phyloP scores from a whole-genome alignment of 2,329 filamentous ascomycete genomes.

The Alternaria postmessia region DNA sequence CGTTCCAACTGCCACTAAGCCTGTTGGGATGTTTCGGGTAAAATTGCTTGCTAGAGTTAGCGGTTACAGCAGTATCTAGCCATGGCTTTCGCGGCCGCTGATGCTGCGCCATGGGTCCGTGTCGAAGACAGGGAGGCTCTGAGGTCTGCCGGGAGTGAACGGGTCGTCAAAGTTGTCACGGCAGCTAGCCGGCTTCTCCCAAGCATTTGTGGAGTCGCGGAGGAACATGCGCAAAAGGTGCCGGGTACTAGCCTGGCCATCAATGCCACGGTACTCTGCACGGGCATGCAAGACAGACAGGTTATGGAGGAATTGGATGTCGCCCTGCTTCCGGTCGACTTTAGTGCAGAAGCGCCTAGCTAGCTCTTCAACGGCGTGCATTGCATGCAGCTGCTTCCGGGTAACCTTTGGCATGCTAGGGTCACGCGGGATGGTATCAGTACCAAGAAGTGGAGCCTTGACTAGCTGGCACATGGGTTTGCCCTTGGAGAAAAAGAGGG shows the following conservation, averaged over 20 bases:
- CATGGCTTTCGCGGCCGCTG: slow-evolving; percentile 50
- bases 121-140: slow-evolving; percentile 46
- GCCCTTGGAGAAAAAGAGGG: slow-evolving; percentile 46
- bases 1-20: background rate
- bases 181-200: slow-evolving; percentile 43
- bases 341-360: slow-evolving; percentile 40
- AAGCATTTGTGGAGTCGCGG: slow-evolving; percentile 44
- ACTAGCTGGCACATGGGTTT: slow-evolving; percentile 50
- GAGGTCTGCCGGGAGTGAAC: slow-evolving; percentile 39
- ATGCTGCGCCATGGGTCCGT: slow-evolving; percentile 49
- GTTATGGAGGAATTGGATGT: slow-evolving; percentile 51
- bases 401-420: slow-evolving; percentile 42
- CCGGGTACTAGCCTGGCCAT: slow-evolving; percentile 36
- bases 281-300: slow-evolving; percentile 50
- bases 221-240: slow-evolving; percentile 51
- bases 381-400: slow-evolving; percentile 38
- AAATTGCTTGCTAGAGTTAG: background rate
- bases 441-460: slow-evolving; percentile 49
- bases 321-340: slow-evolving; percentile 46
- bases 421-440: slow-evolving; percentile 41
- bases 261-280: slow-evolving; percentile 39
- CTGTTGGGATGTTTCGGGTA: background rate
- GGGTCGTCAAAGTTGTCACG: slow-evolving; percentile 44
- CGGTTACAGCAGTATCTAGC: slow-evolving; percentile 25
- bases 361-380: slow-evolving; percentile 39